Conservation (phyloP, 2,329 filamentous ascomycete genomes). For the Calonectria henricotiae region DNA sequence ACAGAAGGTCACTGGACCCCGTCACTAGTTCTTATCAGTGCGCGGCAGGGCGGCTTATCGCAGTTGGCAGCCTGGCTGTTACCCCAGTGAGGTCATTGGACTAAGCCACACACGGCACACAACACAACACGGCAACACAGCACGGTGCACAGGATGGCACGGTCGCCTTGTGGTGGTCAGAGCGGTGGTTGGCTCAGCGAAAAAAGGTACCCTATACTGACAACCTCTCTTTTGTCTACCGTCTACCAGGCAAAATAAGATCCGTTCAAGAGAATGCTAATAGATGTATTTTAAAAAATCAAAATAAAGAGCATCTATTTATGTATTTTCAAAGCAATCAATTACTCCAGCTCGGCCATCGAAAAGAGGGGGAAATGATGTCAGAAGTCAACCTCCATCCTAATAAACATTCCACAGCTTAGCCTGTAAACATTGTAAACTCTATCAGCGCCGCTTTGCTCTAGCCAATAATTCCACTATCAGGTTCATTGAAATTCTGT, state of each 20-base stretch:
- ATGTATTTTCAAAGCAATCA: not conserved
- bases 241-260: not conserved
- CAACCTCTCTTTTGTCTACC: not conserved
- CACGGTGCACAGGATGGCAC: not conserved
- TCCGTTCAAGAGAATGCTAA: not conserved
- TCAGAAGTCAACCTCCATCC: not conserved
- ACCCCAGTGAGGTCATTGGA: conserved; percentile 31
- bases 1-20: conserved; percentile 45
- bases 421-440: not conserved
- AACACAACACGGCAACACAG: not conserved
- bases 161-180: not conserved
- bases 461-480: too few species aligned
- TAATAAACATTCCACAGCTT: too few species aligned
- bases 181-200: conserved; percentile 10
- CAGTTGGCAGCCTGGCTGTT: conserved; percentile 17
- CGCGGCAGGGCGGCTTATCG: conserved; percentile 15
- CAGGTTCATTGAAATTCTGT: conserved; percentile 22
- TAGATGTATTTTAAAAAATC: too few species aligned
- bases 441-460: too few species aligned
- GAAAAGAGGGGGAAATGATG: not conserved
- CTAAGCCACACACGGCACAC: conserved; percentile 12
- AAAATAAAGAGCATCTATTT: not conserved
- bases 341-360: too few species aligned
- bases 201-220: not conserved
- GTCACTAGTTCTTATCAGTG: conserved; percentile 33